Evolutionary conservation across 2,329 filamentous ascomycete genomes (phyloP).

Genomic region (Sporothrix pallida): DNA sequence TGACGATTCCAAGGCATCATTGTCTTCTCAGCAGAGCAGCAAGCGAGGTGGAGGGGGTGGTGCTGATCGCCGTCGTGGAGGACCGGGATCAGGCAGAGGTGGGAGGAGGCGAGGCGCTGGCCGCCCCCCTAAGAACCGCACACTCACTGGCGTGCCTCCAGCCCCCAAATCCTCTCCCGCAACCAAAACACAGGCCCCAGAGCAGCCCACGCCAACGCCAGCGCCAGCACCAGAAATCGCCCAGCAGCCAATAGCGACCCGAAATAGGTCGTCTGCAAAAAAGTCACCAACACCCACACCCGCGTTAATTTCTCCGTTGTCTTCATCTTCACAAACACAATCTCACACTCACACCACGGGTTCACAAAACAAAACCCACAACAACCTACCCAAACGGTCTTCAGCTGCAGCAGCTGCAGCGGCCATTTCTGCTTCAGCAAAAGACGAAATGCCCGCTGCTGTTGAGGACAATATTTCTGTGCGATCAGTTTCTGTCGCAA

Average conservation of each 20-base stretch:
- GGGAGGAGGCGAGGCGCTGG: slow-evolving; percentile 36
- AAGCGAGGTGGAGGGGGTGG: slow-evolving; percentile 17
- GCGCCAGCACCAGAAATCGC: slow-evolving; percentile 35
- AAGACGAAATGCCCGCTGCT: slow-evolving; percentile 35
- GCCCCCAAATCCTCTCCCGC: neutral
- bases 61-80: slow-evolving; percentile 23
- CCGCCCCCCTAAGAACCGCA: slow-evolving; percentile 34
- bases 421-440: slow-evolving; percentile 29
- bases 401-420: slow-evolving; percentile 33
- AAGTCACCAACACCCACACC: slow-evolving; percentile 37
- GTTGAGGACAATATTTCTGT: slow-evolving; percentile 33
- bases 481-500: slow-evolving; percentile 31
- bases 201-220: slow-evolving; percentile 30
- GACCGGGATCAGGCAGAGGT: slow-evolving; percentile 36
- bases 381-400: slow-evolving; percentile 25
- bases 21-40: neutral
- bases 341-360: slow-evolving; percentile 23
- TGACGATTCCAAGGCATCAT: neutral
- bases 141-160: slow-evolving; percentile 20
- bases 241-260: slow-evolving; percentile 43
- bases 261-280: slow-evolving; percentile 42
- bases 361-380: slow-evolving; percentile 29
- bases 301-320: slow-evolving; percentile 38
- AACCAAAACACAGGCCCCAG: slow-evolving; percentile 24
- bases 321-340: slow-evolving; percentile 22